These are phyloP conservation scores for Jaltomata sinuosa DNA, from an alignment of 257 asterid species.

Conservation along the genomic window DNA sequence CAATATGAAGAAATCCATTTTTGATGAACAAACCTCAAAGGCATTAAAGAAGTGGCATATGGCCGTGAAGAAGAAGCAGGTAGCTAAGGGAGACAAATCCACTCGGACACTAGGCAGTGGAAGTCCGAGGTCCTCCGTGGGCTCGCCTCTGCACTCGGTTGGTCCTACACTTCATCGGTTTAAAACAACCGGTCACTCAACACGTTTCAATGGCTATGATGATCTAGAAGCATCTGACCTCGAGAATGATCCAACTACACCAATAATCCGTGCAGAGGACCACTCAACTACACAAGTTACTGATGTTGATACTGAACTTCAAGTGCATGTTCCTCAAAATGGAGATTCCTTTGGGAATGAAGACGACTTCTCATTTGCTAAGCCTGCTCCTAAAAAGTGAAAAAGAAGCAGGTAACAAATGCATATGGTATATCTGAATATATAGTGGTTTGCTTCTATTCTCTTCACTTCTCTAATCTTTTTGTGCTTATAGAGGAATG, in stretches of 20 bases:
- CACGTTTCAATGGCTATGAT: conserved; percentile 25
- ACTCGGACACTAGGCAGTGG: conserved; percentile 41
- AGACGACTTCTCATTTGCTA: conserved; percentile 64
- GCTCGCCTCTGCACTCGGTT: conserved; percentile 49
- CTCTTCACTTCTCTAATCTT: neutral
- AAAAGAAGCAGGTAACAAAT: neutral
- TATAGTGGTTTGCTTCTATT: neutral
- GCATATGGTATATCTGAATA: neutral
- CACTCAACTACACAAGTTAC: conserved; percentile 22
- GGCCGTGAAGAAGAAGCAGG: conserved; percentile 74
- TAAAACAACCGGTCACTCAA: conserved; percentile 63
- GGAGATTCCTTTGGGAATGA: conserved; percentile 26
- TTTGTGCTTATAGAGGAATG: neutral
- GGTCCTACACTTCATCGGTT: conserved; percentile 51
- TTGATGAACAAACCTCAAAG: conserved; percentile 86
- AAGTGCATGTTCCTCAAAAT: neutral
- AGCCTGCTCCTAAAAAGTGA: conserved; percentile 25
- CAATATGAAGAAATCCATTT: conserved; percentile 72
- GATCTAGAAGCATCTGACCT: conserved; percentile 42
- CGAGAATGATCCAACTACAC: conserved; percentile 51
- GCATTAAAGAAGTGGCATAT: conserved; percentile 89
- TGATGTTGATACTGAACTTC: conserved; percentile 20
- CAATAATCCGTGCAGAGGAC: conserved; percentile 31
- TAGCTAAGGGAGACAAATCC: conserved; percentile 39
- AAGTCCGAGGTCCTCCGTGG: conserved; percentile 60